Base-by-base conservation (phyloP, 768 basidiomycete species). In the Collybiopsis luxurians region DNA sequence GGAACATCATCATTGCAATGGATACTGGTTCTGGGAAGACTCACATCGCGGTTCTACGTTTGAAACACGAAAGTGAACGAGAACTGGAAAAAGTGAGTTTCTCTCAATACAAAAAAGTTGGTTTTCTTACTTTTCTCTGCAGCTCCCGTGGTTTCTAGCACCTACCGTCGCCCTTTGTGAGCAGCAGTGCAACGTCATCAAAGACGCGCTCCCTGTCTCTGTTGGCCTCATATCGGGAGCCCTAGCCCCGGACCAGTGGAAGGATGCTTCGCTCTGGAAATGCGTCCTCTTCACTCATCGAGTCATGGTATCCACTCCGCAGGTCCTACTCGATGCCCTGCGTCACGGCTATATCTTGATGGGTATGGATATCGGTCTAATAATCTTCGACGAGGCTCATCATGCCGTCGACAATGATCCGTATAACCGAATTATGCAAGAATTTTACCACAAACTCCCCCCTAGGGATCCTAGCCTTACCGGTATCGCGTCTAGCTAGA, bases 341-440 rank as follows among this genome's bases (percentile, higher is more conserved):
- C 82, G 81, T 19, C 89, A 92, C 61, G 87, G 84, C 1, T 89
- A 88, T 62, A 65, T 90, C 43, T 69, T 67, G 36, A 69, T 92
- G 19, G 86, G 87, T 0, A 69, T 62, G 46, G 82, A 90, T 58
- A 79, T 92, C 34, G 76, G 83, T 26, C 77, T 93, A 2, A 64
- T 92, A 5, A 67, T 94, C 4, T 89, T 92, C 57, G 89, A 92
- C 55, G 90, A 92, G 64, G 89, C 88, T 0, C 92, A 94, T 61
- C 91, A 95, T 61, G 85, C 87, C 0, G 78, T 78, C 1, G 83
- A 84, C 40, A 82, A 85, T n/a, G 83, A 93, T 62, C 84, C 91
- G 0, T 91, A 90, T 70, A 90, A 89, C 60, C 71, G 75, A 59
- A 86, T 93, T 55, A 92, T 93, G 89, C 70, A 72, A 40, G 79